Percentiles rank a stretch among this genome's conserved stretches.
These are phyloP conservation scores for Cryphonectria naterciae DNA, from an alignment of 2,329 filamentous ascomycete species.

Conservation along the genomic window DNA sequence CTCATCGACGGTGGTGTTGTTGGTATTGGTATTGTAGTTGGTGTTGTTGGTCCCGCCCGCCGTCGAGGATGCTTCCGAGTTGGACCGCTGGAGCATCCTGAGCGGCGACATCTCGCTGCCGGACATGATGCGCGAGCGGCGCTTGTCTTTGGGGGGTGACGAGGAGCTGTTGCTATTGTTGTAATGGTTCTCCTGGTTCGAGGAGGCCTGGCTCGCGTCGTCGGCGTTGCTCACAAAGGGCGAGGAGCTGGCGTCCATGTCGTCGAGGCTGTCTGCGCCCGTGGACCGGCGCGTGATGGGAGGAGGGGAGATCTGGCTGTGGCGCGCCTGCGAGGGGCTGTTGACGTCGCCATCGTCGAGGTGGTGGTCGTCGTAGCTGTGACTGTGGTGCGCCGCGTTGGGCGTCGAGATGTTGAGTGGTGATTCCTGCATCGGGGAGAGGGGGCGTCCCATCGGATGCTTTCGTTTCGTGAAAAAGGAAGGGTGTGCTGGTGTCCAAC, in stretches of 20 bases:
- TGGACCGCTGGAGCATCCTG: constrained; percentile 52
- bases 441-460: constrained; percentile 16
- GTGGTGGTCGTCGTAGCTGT: constrained; percentile 1
- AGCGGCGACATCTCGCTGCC: constrained; percentile 62
- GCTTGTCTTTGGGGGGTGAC: constrained; percentile 51
- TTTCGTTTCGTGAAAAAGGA: not conserved
- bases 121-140: constrained; percentile 59
- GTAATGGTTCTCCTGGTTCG: constrained; percentile 50
- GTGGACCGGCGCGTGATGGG: constrained; percentile 25
- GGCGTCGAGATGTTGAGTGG: constrained; percentile 16
- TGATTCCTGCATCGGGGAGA: constrained; percentile 29
- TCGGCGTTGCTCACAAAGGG: constrained; percentile 39
- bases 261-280: constrained; percentile 32
- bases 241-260: constrained; percentile 37
- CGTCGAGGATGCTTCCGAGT: constrained; percentile 34
- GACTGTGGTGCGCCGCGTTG: constrained; percentile 12
- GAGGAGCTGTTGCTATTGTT: no score
- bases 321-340: not conserved
- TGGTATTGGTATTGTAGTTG: constrained; percentile 29
- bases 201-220: constrained; percentile 35
- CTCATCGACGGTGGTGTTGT: constrained; percentile 31
- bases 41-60: not conserved
- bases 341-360: not conserved
- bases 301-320: constrained; percentile 18
- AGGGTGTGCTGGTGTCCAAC: not conserved